A percentile compares a stretch with the other conserved stretches of the same genome.
phyloP scores from a whole-genome alignment of 2,329 filamentous ascomycete species.

The Clarireedia monteithiana region DNA sequence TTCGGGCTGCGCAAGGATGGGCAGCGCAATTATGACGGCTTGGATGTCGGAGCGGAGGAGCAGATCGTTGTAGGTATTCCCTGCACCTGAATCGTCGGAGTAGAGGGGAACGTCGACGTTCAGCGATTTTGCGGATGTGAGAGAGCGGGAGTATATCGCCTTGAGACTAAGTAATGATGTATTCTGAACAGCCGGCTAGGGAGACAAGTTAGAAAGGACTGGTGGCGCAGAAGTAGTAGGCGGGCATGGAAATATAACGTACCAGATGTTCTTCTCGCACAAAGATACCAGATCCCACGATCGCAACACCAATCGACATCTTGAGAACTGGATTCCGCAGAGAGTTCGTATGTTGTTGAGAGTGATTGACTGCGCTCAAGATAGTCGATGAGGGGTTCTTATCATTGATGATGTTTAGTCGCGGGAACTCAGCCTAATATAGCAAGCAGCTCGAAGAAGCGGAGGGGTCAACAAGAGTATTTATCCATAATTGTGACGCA shows the following conservation, averaged over 20 bases:
- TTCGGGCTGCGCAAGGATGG: conserved; percentile 40
- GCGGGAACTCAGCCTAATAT: neutral
- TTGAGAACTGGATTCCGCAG: conserved; percentile 6
- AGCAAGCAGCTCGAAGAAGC: no score
- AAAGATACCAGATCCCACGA: conserved; percentile 58
- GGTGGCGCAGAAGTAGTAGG: neutral
- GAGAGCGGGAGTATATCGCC: conserved; percentile 30
- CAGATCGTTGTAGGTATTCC: conserved; percentile 36
- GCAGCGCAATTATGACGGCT: conserved; percentile 36
- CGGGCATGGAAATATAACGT: conserved; percentile 13
- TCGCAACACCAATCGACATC: conserved; percentile 44
- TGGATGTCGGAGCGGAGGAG: conserved; percentile 28
- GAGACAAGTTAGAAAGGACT: conserved; percentile 11
- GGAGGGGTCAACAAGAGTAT: no score
- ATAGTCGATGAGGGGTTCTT: neutral
- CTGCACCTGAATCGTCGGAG: conserved; percentile 26
- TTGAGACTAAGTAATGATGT: conserved; percentile 45
- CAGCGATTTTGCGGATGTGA: conserved; percentile 26
- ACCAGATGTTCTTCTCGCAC: conserved; percentile 51
- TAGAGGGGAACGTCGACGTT: conserved; percentile 35
- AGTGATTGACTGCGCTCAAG: neutral
- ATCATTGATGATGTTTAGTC: neutral
- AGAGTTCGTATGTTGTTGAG: neutral
- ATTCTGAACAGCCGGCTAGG: conserved; percentile 50
- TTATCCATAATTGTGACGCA: no score